Evolutionary conservation across 148 eudicot genomes (phyloP), one percentile per base, ranked within the genome.

Genomic region (Heliosperma pusillum): DNA sequence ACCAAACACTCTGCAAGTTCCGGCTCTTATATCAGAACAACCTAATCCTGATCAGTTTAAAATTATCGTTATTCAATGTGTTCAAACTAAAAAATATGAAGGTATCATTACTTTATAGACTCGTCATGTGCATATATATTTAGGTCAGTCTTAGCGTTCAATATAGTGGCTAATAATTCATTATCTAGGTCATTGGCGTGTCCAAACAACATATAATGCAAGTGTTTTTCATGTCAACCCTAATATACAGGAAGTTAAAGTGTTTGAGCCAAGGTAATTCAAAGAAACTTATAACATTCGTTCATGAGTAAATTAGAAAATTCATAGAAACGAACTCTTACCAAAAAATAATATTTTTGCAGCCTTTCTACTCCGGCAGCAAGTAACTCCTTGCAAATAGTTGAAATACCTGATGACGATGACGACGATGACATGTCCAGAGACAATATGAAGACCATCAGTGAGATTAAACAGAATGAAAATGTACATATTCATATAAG

Each of bases 61-160:
- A 21, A 57, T 57, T n/a, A 57, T 57, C n/a, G 61, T 57, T 57
- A 57, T 57, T 6, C 61, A 57, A 57, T 57, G 61, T 20, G 61
- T 57, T 57, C 21, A 57, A 21, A 21, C 61, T 24, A 57, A 57
- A 15, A 57, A 57, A 57, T 57, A 57, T 57, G 61, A 57, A 7
- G 20, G 61, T 57, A 57, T 2, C 8, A 57, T 21, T n/a, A 57
- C 25, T 57, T 8, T 19, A 3, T 12, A 17, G 61, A 24, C 57
- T 6, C n/a, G 6, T 57, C 61, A 6, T 57, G 42, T 36, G 42
- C 42, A 36, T 36, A 36, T 36, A 0, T 56, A 19, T 56, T 11
- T 52, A 53, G 12, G n/a, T 57, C n/a, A 5, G n/a, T 57, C n/a
- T 57, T n/a, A 6, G 25, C 0, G 61, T 57, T 57, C 7, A 57